Evolutionary conservation across 805 yeast genomes (phyloP).

Genomic region (Sugiyamaella boreocaroliniensis): DNA sequence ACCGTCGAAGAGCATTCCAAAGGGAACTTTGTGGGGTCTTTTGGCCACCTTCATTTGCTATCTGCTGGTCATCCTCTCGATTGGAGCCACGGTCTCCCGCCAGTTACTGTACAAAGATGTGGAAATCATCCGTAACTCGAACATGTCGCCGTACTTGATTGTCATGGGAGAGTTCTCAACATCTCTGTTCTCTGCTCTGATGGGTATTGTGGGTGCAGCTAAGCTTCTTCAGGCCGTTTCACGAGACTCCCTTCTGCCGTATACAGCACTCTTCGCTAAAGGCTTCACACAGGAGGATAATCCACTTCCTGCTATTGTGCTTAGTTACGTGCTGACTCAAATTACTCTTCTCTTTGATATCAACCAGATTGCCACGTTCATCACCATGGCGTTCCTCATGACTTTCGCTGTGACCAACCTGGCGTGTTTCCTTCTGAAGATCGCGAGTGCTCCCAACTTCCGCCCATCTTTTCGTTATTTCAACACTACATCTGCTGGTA

Average conservation of each 20-base stretch:
- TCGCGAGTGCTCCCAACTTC: constrained; percentile 97
- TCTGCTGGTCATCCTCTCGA: constrained; percentile 67
- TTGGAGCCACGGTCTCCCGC: constrained; percentile 79
- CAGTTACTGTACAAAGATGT: constrained; percentile 69
- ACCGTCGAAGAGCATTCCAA: constrained; percentile 87
- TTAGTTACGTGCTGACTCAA: constrained; percentile 82
- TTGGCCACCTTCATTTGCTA: constrained; percentile 71
- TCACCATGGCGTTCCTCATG: constrained; percentile 95
- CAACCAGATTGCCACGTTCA: constrained; percentile 88
- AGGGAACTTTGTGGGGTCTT: constrained; percentile 87
- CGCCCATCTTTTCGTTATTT: constrained; percentile 92
- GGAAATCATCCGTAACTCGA: constrained; percentile 78
- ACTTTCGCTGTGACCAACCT: constrained; percentile 90
- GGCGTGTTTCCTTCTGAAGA: constrained; percentile 81
- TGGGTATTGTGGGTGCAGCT: constrained; percentile 95
- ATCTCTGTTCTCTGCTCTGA: constrained; percentile 83
- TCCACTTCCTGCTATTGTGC: constrained; percentile 57
- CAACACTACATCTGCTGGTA: constrained; percentile 69
- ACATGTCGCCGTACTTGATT: constrained; percentile 58
- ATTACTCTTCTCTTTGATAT: constrained; percentile 81
- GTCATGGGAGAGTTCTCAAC: constrained; percentile 89
- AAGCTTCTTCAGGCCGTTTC: constrained; percentile 87
- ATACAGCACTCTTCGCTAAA: constrained; percentile 51
- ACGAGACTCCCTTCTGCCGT: constrained; percentile 82
- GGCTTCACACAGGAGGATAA: constrained; percentile 43